Conservation (phyloP, 345 rosid genomes). For the Brassica nigra region DNA sequence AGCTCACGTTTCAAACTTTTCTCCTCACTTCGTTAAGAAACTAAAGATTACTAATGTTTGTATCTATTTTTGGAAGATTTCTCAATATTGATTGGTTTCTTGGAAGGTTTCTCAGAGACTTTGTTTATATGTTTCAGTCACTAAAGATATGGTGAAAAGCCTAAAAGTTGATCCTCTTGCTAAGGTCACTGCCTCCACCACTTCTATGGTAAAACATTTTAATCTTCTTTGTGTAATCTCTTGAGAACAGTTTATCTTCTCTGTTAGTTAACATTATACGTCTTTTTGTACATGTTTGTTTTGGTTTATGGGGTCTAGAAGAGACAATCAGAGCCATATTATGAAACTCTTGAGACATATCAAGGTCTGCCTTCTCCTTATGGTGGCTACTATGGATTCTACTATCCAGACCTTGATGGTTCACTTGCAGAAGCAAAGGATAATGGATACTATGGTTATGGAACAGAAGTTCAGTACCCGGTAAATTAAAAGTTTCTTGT, state of each 20-base stretch:
- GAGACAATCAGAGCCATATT: constrained; percentile 40
- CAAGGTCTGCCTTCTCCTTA: constrained; percentile 45
- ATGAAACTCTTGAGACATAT: constrained; percentile 40
- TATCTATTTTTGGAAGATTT: not conserved
- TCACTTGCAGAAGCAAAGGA: constrained; percentile 40
- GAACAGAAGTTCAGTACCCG: constrained; percentile 50
- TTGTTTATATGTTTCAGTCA: constrained; percentile 31
- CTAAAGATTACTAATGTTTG: not conserved
- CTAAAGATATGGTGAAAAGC: constrained; percentile 44
- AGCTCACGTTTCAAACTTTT: constrained; percentile 40
- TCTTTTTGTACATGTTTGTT: not conserved
- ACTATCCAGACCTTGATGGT: constrained; percentile 53
- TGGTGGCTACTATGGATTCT: constrained; percentile 45
- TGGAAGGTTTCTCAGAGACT: not conserved
- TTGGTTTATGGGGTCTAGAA: not conserved
- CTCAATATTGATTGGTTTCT: constrained; percentile 18
- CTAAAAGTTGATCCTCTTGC: constrained; percentile 44
- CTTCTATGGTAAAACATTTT: constrained; percentile 36
- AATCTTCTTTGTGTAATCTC: constrained; percentile 4
- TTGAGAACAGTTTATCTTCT: not conserved
- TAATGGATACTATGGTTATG: constrained; percentile 50
- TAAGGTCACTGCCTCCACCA: constrained; percentile 36
- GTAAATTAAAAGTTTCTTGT: constrained; percentile 32
- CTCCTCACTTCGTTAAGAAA: constrained; percentile 10
- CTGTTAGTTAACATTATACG: not conserved